These are phyloP conservation scores for apple (Malus domestica) DNA, from an alignment of 306 rosid species.

Conservation along the genomic window ASM211411v1 NC_041791.1:5090001-5090500, in stretches of 20 bases:
- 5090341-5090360: slow-evolving; percentile 1
- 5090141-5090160: not conserved
- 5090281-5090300: slow-evolving; percentile 4
- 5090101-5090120: slow-evolving; percentile 1
- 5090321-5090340: slow-evolving; percentile 22
- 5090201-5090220: not conserved
- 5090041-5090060: not conserved
- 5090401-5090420: not conserved
- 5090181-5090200: not conserved
- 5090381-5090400: slow-evolving; percentile 19
- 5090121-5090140: not conserved
- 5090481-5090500: too few relatives aligned
- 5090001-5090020: not conserved
- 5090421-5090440: not conserved
- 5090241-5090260: not conserved
- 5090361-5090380: slow-evolving; percentile 9
- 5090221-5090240: not conserved
- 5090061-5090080: slow-evolving; percentile 14
- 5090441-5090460: not conserved
- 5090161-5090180: not conserved
- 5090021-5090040: not conserved
- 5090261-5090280: slow-evolving; percentile 18
- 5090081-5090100: slow-evolving; percentile 16
- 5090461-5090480: not conserved
- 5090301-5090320: slow-evolving; percentile 10